A percentile compares a stretch with the other conserved stretches of the same genome.
phyloP scores from a whole-genome alignment of 768 basidiomycete species.

The Tulasnella sp. region DNA sequence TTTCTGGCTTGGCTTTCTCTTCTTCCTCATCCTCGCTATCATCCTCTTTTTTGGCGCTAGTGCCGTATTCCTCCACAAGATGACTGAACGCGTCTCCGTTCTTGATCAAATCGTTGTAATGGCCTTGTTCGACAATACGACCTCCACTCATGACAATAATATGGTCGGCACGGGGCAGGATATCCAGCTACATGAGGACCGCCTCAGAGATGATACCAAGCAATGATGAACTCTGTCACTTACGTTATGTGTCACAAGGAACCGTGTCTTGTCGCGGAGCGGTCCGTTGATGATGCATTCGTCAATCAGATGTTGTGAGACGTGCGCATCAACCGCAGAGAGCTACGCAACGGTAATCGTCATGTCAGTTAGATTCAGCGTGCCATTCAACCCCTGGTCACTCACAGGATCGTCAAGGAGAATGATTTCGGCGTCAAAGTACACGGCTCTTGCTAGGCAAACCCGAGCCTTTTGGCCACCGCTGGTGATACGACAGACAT shows the following conservation, averaged over 20 bases:
- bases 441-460: slow-evolving; percentile 65
- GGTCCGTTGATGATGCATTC: slow-evolving; percentile 37
- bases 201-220: no score
- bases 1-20: slow-evolving; percentile 21
- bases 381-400: no score
- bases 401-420: slow-evolving; percentile 74
- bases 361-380: no score
- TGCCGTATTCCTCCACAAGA: no score
- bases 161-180: slow-evolving; percentile 49
- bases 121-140: slow-evolving; percentile 50
- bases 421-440: slow-evolving; percentile 60
- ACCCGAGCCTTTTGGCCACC: slow-evolving; percentile 44
- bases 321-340: slow-evolving; percentile 61
- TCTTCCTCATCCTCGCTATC: no score
- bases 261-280: slow-evolving; percentile 23
- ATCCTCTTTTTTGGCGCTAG: no score
- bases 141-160: slow-evolving; percentile 55
- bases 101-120: slow-evolving; percentile 30
- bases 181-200: no score
- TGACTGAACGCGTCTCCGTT: no score
- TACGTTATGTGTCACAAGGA: slow-evolving; percentile 46
- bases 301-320: slow-evolving; percentile 54
- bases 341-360: no score
- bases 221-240: no score
- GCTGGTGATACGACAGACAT: neutral